Conservation (phyloP, 2,329 filamentous ascomycete genomes). For the Coleophoma cylindrospora region DNA sequence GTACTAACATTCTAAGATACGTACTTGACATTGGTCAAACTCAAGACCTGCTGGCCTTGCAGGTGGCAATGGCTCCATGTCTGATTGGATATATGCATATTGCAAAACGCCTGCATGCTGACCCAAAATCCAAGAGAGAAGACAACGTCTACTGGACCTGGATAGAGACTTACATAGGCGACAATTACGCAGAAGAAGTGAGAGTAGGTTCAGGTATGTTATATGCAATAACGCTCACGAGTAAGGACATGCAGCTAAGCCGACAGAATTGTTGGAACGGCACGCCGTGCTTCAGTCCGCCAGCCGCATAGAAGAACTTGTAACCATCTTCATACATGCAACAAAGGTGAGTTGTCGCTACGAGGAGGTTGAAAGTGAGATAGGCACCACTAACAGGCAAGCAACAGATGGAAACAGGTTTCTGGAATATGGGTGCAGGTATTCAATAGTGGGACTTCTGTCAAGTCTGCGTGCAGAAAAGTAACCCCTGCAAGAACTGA, state of each 20-base stretch:
- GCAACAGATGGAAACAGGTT: constrained; percentile 63
- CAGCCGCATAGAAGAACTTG: constrained; percentile 72
- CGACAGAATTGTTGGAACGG: constrained; percentile 66
- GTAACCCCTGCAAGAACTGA: neutral
- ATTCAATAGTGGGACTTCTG: no score
- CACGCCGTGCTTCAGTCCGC: constrained; percentile 70
- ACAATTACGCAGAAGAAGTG: constrained; percentile 73
- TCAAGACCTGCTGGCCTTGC: constrained; percentile 82
- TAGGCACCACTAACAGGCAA: constrained; percentile 8
- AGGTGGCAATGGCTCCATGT: constrained; percentile 80
- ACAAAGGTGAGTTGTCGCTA: constrained; percentile 57
- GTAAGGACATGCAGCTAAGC: neutral
- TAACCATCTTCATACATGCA: constrained; percentile 81
- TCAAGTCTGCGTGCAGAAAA: neutral
- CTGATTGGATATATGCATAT: constrained; percentile 84
- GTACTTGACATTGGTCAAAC: constrained; percentile 85
- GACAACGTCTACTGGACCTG: constrained; percentile 81
- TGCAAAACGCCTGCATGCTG: constrained; percentile 63
- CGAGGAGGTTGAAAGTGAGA: neutral
- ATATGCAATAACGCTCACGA: neutral
- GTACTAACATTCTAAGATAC: constrained; percentile 46
- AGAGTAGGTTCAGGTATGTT: constrained; percentile 60
- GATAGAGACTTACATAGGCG: constrained; percentile 83
- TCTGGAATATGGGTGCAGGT: constrained; percentile 65
- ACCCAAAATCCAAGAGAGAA: constrained; percentile 54